A percentile compares a stretch with the other conserved stretches of the same genome.
Evolutionary conservation across 2,329 filamentous ascomycete genomes (phyloP).

Genomic region (Ophidiomyces ophidiicola): DNA sequence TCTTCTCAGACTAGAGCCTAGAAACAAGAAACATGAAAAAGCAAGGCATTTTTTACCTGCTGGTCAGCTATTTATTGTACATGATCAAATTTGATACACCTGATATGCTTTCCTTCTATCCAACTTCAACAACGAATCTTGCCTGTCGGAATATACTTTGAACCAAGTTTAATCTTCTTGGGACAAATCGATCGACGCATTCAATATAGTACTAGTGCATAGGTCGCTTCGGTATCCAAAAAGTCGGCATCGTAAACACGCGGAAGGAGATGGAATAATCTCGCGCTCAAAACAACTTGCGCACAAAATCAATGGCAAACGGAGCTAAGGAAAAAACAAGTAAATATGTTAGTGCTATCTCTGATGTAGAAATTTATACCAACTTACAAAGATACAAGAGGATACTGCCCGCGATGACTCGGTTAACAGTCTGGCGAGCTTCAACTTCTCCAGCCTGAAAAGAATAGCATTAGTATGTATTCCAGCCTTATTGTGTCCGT

Average conservation of each 20-base stretch:
- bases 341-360: not conserved
- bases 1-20: slow-evolving; percentile 1
- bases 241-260: too few relatives aligned
- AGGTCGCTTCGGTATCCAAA: too few relatives aligned
- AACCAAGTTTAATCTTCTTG: not conserved
- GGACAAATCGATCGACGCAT: not conserved
- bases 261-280: too few relatives aligned
- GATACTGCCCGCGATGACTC: slow-evolving; percentile 42
- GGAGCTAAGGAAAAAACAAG: slow-evolving; percentile 27
- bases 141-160: not conserved
- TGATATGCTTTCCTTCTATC: not conserved
- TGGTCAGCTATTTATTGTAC: slow-evolving; percentile 10
- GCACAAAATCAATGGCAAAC: slow-evolving; percentile 39
- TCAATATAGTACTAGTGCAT: too few relatives aligned
- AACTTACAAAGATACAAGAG: slow-evolving; percentile 51
- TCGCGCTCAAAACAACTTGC: slow-evolving; percentile 38
- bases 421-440: slow-evolving; percentile 43
- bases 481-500: not conserved
- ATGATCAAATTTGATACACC: slow-evolving; percentile 7
- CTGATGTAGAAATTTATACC: not conserved
- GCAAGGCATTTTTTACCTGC: slow-evolving; percentile 2
- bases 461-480: not conserved
- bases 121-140: not conserved
- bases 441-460: slow-evolving; percentile 40
- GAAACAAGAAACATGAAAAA: too few relatives aligned